A percentile compares a stretch with the other conserved stretches of the same genome.
These are phyloP conservation scores for Hirsutella rhossiliensis DNA, from an alignment of 2,329 filamentous ascomycete species.

Conservation along the genomic window DNA sequence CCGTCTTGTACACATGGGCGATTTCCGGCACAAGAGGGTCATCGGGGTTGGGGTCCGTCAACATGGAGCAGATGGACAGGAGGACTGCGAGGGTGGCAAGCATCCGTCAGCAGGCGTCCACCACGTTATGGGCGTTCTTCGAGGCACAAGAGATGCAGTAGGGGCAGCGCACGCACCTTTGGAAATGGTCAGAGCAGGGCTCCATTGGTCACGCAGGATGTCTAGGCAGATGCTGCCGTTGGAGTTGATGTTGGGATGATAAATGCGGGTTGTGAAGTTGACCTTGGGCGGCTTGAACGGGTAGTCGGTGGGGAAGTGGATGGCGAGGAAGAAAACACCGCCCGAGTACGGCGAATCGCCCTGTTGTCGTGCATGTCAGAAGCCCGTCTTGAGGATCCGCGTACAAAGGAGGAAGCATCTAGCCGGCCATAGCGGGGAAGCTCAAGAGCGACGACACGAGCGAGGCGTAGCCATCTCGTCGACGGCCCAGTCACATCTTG, in stretches of 20 bases:
- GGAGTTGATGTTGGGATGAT: slow-evolving; percentile 99
- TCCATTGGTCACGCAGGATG: slow-evolving; percentile 98
- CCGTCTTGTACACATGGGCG: slow-evolving; percentile 99
- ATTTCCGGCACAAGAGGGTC: slow-evolving; percentile 98
- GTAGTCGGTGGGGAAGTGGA: slow-evolving; percentile 99
- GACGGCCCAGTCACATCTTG: no score
- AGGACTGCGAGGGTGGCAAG: slow-evolving; percentile 48
- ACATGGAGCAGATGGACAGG: slow-evolving; percentile 98
- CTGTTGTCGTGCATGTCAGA: slow-evolving; percentile 34
- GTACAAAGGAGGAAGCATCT: no score
- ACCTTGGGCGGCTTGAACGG: slow-evolving; percentile 99
- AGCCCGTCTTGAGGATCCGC: not conserved
- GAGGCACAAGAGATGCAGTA: not conserved
- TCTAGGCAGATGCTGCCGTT: slow-evolving; percentile 99
- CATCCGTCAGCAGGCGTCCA: not conserved
- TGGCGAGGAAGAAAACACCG: slow-evolving; percentile 97
- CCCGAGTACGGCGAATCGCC: slow-evolving; percentile 95
- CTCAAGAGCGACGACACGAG: no score
- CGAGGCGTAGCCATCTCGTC: no score
- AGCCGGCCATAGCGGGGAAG: no score
- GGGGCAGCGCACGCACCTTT: slow-evolving; percentile 54
- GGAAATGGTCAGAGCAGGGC: slow-evolving; percentile 92
- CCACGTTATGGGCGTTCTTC: not conserved
- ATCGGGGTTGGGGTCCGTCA: slow-evolving; percentile 98
- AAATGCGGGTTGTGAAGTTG: slow-evolving; percentile 99